Evolutionary conservation across 768 basidiomycete species (phyloP), one percentile per base, ranked within the genome.

Genomic region (Filobasidium floriforme): DNA sequence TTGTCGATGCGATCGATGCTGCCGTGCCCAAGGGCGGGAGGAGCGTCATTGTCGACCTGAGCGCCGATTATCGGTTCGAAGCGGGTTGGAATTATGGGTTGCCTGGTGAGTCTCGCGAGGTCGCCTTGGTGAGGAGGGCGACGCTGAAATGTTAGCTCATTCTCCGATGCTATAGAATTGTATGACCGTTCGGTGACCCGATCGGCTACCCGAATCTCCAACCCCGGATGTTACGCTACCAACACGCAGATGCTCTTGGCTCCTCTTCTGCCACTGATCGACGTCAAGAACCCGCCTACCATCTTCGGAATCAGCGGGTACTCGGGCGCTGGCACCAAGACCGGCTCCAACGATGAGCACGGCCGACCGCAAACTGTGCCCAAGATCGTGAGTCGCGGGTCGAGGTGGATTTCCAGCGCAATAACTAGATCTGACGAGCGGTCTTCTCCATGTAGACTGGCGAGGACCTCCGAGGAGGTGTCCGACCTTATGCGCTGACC

Each of bases 181-280:
- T 98, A 97, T 77, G 86, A 84, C 40, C 90, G 94, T 64, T 77
- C 81, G 32, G 77, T 78, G 0, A 82, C 96, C 69, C 86, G 86
- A 54, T 68, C 80, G 1, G 84, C 96, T 26, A 91, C 87, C 75
- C 82, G 92, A 52, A 91, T 98, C 69, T 89, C 96, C 59, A 99
- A 99, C 80, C 96, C 96, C 0, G 96, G 96, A 51, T 99, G 96
- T 77, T 99, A 92, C 76, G 89, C 93, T 6, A 98, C 96, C 41
- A 90, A 91, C 59, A 84, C 87, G 1, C 96, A 98, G 79, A 83
- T 98, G 68, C 85, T 98, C 63, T 80, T 96, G 67, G 96, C 93
- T 0, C 96, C 96, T 22, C 83, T 98, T 22, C 81, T 96, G 63
- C 82, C 85, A 65, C 84, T 87, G 79, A 76, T 94, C 67, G 82